Conservation (phyloP, 1,139 yeast genomes). For the Spencermartinsiella ligniputridi region DNA sequence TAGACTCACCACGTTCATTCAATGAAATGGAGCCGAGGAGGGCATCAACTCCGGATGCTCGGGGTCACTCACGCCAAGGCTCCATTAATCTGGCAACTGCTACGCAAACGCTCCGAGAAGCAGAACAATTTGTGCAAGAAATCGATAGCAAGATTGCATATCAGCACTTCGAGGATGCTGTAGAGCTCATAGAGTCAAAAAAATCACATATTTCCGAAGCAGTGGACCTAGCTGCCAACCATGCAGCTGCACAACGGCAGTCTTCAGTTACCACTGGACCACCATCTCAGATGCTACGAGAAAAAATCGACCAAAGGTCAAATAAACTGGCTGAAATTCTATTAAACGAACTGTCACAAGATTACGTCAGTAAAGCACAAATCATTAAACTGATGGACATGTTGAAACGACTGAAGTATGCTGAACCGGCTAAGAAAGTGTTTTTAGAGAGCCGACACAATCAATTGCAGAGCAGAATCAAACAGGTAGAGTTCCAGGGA, state of each 20-base stretch:
- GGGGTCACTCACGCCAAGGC: conserved; percentile 2
- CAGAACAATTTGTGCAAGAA: conserved; percentile 63
- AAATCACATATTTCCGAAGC: conserved; percentile 3
- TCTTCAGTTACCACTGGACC: not conserved
- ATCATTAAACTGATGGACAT: conserved; percentile 35
- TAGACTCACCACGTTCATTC: not conserved
- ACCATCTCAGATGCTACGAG: conserved; percentile 18
- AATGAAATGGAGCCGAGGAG: not conserved
- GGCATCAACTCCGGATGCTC: not conserved
- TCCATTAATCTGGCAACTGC: conserved; percentile 8
- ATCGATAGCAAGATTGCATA: conserved; percentile 64
- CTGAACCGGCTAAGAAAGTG: conserved; percentile 45
- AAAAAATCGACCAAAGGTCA: conserved; percentile 30
- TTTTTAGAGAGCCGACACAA: conserved; percentile 45
- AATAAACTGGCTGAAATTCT: conserved; percentile 27
- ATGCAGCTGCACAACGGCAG: not conserved
- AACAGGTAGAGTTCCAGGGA: conserved; percentile 50
- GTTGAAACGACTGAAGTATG: conserved; percentile 41
- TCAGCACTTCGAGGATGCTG: conserved; percentile 52
- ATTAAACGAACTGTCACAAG: conserved; percentile 33
- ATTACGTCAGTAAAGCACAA: conserved; percentile 31
- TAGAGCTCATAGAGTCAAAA: conserved; percentile 39
- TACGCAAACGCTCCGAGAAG: conserved; percentile 26
- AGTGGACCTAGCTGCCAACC: not conserved
- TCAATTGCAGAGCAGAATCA: conserved; percentile 42